Percentiles rank a stretch among this genome's conserved stretches.
Conservation (phyloP, 805 yeast species). For the Cyberlindnera samutprakarnensis region DNA sequence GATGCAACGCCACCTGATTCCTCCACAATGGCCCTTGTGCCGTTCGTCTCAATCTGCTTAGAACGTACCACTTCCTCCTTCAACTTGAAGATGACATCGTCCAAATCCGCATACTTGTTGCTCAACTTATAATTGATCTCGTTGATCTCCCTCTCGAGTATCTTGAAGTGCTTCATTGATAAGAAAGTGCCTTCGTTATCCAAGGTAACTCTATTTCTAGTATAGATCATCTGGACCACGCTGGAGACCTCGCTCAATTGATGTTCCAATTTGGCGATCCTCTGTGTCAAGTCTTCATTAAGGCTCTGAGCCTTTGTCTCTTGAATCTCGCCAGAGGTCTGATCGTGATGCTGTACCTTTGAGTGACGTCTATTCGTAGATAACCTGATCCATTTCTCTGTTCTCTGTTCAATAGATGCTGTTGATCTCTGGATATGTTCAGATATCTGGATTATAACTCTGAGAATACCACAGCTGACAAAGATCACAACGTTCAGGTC, state of each 20-base stretch:
- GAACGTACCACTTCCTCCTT: too few relatives aligned
- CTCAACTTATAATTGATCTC: constrained; percentile 7
- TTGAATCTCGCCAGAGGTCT: neutral
- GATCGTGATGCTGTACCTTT: neutral
- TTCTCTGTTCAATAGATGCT: constrained; percentile 9
- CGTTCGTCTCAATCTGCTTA: too few relatives aligned
- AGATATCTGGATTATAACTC: constrained; percentile 19
- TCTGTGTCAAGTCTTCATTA: neutral
- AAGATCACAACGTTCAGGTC: constrained; percentile 31
- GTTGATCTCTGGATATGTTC: constrained; percentile 15
- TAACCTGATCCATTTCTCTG: constrained; percentile 9
- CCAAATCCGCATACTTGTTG: neutral
- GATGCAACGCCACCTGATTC: too few relatives aligned
- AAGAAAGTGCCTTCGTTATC: constrained; percentile 9
- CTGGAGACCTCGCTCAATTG: constrained; percentile 2
- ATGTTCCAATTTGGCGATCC: constrained; percentile 1
- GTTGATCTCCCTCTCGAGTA: constrained; percentile 15
- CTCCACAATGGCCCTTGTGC: too few relatives aligned
- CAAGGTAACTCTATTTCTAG: constrained; percentile 8
- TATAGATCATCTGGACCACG: constrained; percentile 11
- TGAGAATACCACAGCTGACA: constrained; percentile 26
- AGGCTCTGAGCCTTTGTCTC: too few relatives aligned
- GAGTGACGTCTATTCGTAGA: neutral
- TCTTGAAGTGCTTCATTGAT: constrained; percentile 14
- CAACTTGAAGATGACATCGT: constrained; percentile 9